phyloP scores from a whole-genome alignment of 495 filamentous ascomycete genomes.

The Astrothelium subdiscretum region DNA sequence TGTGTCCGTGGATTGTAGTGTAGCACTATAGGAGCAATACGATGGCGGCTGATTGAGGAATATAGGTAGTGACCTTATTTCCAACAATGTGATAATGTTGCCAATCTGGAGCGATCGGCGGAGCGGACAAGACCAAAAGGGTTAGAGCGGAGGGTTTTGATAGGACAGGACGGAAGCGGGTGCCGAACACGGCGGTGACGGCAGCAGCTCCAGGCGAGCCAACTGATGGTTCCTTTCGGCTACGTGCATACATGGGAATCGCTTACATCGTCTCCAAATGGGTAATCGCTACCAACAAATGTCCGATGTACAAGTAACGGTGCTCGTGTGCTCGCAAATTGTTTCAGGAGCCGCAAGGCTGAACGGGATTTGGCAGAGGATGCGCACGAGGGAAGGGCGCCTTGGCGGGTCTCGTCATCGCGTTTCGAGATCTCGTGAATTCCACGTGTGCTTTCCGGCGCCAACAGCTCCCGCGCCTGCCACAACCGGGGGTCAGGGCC shows the following conservation, averaged over 20 bases:
- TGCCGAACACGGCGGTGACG: neutral
- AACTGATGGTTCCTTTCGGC: neutral
- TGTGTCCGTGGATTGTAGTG: too few species aligned
- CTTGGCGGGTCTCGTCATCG: neutral
- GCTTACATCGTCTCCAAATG: neutral
- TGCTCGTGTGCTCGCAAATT: neutral
- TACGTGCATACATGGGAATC: neutral
- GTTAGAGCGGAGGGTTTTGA: neutral
- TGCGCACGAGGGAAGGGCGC: neutral
- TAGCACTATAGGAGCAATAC: too few species aligned
- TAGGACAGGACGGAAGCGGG: neutral
- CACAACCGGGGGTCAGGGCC: neutral
- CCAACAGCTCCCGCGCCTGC: neutral
- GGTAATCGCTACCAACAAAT: neutral
- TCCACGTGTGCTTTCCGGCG: constrained; percentile 2
- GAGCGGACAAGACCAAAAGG: neutral
- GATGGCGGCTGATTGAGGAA: too few species aligned
- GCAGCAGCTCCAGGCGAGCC: neutral
- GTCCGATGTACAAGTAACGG: neutral
- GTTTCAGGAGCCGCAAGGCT: neutral
- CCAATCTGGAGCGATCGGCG: neutral
- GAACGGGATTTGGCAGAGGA: neutral
- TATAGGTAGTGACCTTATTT: neutral
- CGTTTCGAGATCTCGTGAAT: neutral
- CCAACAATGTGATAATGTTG: neutral